These are phyloP conservation scores for Trematosphaeria pertusa DNA, from an alignment of 2,329 filamentous ascomycete genomes.

Conservation along the genomic window DNA sequence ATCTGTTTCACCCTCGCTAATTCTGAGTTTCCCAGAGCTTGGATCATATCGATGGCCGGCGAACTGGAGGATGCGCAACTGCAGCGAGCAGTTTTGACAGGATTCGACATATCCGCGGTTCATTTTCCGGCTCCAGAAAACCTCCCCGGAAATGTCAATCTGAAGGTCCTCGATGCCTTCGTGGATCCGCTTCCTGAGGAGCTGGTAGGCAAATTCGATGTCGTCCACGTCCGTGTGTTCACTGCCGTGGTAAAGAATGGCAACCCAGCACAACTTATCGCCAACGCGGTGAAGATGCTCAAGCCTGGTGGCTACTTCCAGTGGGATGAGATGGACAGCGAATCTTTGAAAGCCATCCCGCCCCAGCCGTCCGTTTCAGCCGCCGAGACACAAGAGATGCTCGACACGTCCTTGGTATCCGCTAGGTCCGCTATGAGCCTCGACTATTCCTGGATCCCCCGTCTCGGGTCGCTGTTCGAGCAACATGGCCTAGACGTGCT, in stretches of 20 bases:
- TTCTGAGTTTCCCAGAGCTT: conserved; percentile 4
- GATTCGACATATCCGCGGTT: conserved; percentile 8
- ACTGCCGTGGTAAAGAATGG: conserved; percentile 5
- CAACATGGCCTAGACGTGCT: conserved; percentile 12
- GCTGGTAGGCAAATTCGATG: conserved; percentile 3
- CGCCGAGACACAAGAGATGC: conserved; percentile 4
- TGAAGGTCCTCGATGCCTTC: conserved; percentile 8
- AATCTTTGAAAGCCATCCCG: conserved; percentile 5
- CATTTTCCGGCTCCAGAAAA: conserved; percentile 11
- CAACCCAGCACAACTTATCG: conserved; percentile 1
- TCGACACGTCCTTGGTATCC: conserved; percentile 6
- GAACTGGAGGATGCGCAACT: conserved; percentile 3
- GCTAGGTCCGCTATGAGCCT: conserved; percentile 8
- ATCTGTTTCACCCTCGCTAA: no score
- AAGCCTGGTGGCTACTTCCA: conserved; percentile 11
- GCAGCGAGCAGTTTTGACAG: not conserved
- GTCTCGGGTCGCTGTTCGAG: conserved; percentile 3
- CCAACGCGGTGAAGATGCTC: conserved; percentile 8
- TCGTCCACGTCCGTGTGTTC: conserved; percentile 12
- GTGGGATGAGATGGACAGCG: conserved; percentile 12
- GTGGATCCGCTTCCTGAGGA: conserved; percentile 3
- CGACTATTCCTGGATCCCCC: conserved; percentile 7
- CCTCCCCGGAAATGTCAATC: conserved; percentile 7
- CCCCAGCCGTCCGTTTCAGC: not conserved
- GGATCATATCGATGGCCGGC: conserved; percentile 5